Conservation (phyloP, 2,329 filamentous ascomycete species). For the Diaporthe batatas region DNA sequence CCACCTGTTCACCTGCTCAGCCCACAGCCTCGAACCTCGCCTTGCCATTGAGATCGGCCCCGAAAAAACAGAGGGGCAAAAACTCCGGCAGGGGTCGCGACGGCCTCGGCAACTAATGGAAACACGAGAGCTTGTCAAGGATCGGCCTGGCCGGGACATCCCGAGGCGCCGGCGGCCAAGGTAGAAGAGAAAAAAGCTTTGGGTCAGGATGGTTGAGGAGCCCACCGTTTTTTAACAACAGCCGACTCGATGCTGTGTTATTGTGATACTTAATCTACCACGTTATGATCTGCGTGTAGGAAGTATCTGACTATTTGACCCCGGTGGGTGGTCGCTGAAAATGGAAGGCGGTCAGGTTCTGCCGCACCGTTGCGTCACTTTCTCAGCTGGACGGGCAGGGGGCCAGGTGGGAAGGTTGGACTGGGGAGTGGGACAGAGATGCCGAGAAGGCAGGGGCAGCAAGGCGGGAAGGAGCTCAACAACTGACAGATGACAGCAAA, state of each 20-base stretch:
- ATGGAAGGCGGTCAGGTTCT: conserved; percentile 39
- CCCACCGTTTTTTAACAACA: not conserved
- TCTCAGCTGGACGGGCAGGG: conserved; percentile 1
- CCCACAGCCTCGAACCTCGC: conserved; percentile 33
- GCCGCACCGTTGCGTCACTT: conserved; percentile 40
- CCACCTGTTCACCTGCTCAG: conserved; percentile 7
- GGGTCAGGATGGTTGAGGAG: conserved; percentile 31
- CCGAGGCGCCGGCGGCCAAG: not conserved
- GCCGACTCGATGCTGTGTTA: not conserved
- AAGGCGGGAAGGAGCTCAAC: conserved; percentile 21
- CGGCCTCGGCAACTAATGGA: conserved; percentile 30
- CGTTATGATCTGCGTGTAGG: rapidly evolving
- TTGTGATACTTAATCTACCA: not conserved
- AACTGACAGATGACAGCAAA: not conserved
- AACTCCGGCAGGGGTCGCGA: not conserved
- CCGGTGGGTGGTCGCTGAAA: rapidly evolving
- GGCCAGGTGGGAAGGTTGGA: not conserved
- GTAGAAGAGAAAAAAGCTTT: conserved; percentile 17
- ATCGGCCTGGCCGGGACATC: conserved; percentile 33
- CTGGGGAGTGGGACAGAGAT: not conserved
- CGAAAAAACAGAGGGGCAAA: not conserved
- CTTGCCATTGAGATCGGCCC: not conserved
- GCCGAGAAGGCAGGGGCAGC: not conserved
- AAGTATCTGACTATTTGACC: not conserved
- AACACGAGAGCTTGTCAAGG: conserved; percentile 29